Percentiles rank a stretch among this genome's conserved stretches.
phyloP scores from a whole-genome alignment of 1,139 yeast genomes.

The Suhomyces yuchorum region DNA sequence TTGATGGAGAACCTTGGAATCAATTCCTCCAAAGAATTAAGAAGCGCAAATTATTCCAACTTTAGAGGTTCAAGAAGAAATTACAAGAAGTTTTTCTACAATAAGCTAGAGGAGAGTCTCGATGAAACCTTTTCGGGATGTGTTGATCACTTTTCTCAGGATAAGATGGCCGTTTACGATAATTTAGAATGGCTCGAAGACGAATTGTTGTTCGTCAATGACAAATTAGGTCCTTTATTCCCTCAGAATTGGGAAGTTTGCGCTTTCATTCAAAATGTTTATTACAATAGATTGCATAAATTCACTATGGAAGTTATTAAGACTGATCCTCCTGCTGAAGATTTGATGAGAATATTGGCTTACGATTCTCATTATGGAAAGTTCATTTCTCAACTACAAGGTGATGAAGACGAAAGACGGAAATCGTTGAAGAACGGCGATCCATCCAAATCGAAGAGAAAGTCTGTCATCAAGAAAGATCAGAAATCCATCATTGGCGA shows the following conservation, averaged over 20 bases:
- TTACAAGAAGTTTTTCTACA: constrained; percentile 66
- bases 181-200: constrained; percentile 83
- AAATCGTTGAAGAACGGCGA: constrained; percentile 7
- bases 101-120: constrained; percentile 61
- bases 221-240: constrained; percentile 62
- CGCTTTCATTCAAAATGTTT: constrained; percentile 61
- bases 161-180: constrained; percentile 61
- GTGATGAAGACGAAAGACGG: constrained; percentile 11
- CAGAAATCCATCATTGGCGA: constrained; percentile 65
- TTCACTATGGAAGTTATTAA: constrained; percentile 65
- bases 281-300: constrained; percentile 66
- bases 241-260: constrained; percentile 73
- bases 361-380: constrained; percentile 69
- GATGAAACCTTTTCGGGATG: constrained; percentile 70
- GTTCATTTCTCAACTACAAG: constrained; percentile 32
- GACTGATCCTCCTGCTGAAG: constrained; percentile 72
- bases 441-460: constrained; percentile 22
- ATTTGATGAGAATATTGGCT: constrained; percentile 64
- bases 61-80: constrained; percentile 55
- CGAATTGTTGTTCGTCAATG: constrained; percentile 68
- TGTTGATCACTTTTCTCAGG: constrained; percentile 54
- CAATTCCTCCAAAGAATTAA: constrained; percentile 20
- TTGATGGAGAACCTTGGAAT: constrained; percentile 50
- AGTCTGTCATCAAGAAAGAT: constrained; percentile 46
- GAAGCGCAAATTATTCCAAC: constrained; percentile 31